phyloP scores from a whole-genome alignment of 1,284 basidiomycete species.

The Pseudozyma thailandica region DNA sequence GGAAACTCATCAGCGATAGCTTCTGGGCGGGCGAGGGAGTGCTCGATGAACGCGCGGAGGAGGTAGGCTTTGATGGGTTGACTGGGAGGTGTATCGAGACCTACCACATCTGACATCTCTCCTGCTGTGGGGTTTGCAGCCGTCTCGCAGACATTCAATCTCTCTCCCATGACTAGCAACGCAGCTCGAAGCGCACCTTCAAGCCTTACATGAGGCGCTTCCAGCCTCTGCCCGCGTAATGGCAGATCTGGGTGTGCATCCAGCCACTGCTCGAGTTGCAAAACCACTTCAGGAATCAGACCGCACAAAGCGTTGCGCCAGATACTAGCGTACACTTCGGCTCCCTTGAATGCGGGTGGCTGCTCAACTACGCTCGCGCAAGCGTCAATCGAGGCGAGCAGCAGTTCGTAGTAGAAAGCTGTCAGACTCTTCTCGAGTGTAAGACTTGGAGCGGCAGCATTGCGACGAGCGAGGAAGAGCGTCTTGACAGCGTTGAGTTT shows the following conservation, averaged over 20 bases:
- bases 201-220: slow-evolving; percentile 39
- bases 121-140: slow-evolving; percentile 1
- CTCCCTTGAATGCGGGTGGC: slow-evolving; percentile 31
- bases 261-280: slow-evolving; percentile 51
- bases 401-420: slow-evolving; percentile 45
- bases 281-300: slow-evolving; percentile 38
- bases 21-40: slow-evolving; percentile 39
- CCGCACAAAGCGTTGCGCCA: slow-evolving; percentile 49
- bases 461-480: slow-evolving; percentile 34
- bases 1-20: slow-evolving; percentile 48
- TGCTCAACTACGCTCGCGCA: slow-evolving; percentile 37
- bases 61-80: slow-evolving; percentile 49
- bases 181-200: slow-evolving; percentile 33
- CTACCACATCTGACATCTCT: slow-evolving; percentile 22
- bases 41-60: slow-evolving; percentile 46
- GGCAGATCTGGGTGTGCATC: slow-evolving; percentile 30
- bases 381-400: slow-evolving; percentile 37
- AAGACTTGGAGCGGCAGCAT: slow-evolving; percentile 26
- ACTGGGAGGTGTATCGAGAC: slow-evolving; percentile 29
- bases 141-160: slow-evolving; percentile 35
- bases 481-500: slow-evolving; percentile 46
- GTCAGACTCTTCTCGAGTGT: slow-evolving; percentile 47
- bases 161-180: slow-evolving; percentile 26
- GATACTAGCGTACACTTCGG: slow-evolving; percentile 30
- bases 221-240: slow-evolving; percentile 28